Evolutionary conservation across 176 grass and related monocot species (phyloP).

Genomic region (Dendrocalamus sinicus): DNA sequence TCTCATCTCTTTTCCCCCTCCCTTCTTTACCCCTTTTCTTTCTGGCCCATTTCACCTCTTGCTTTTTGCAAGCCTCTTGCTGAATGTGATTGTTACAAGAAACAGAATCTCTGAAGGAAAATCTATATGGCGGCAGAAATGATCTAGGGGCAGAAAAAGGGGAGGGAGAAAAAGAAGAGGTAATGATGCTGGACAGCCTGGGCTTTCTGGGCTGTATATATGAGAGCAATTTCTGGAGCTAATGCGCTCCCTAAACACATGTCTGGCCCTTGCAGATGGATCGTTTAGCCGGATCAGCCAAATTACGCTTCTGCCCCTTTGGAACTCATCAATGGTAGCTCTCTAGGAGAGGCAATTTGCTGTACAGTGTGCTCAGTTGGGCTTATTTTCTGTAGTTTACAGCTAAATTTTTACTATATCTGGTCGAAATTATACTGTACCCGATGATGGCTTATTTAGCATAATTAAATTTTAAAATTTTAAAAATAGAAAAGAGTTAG

Average conservation of each 20-base stretch:
- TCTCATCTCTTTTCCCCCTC: background rate
- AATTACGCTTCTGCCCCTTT: background rate
- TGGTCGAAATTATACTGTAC: too few relatives aligned
- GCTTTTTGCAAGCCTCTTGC: slow-evolving; percentile 23
- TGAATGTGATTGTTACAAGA: slow-evolving; percentile 35
- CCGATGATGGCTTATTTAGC: too few relatives aligned
- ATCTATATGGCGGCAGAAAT: slow-evolving; percentile 19
- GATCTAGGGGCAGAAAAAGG: background rate
- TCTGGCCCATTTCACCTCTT: slow-evolving; percentile 13
- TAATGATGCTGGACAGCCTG: slow-evolving; percentile 40
- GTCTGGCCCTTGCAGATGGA: background rate
- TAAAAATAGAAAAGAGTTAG: too few relatives aligned
- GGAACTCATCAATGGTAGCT: background rate
- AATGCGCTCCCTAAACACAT: background rate
- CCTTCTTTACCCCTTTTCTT: slow-evolving; percentile 11
- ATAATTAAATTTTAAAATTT: too few relatives aligned
- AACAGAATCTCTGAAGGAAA: slow-evolving; percentile 12
- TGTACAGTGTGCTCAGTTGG: too few relatives aligned
- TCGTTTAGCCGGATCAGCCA: background rate
- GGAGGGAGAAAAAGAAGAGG: background rate
- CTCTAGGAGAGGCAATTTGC: background rate
- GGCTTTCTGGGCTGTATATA: background rate
- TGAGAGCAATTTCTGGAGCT: background rate
- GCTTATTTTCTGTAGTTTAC: too few relatives aligned
- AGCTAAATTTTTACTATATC: too few relatives aligned